Conservation (phyloP, 345 rosid species). For the Citrus trifoliata region DNA sequence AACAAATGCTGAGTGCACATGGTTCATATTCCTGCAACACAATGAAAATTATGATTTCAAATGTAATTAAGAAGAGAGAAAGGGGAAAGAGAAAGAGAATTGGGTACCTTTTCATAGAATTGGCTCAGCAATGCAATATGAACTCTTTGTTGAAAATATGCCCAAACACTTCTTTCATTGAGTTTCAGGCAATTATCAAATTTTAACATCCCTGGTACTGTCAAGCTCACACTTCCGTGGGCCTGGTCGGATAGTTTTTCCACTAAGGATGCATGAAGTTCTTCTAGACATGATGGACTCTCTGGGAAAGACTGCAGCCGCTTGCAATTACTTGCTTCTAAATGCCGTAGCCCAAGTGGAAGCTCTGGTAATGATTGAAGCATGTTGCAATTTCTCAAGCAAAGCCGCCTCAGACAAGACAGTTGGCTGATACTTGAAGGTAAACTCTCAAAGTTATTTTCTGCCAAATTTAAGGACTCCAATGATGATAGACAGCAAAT, state of each 20-base stretch:
- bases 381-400: background rate
- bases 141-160: background rate
- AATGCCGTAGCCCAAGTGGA: background rate
- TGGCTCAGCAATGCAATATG: background rate
- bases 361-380: constrained; percentile 9
- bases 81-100: background rate
- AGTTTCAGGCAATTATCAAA: background rate
- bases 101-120: background rate
- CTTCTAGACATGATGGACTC: background rate
- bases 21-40: background rate
- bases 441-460: background rate
- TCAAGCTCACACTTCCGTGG: no score
- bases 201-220: no score
- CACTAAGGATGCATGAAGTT: background rate
- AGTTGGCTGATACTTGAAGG: background rate
- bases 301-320: background rate
- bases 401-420: background rate
- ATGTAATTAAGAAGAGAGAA: background rate
- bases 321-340: background rate
- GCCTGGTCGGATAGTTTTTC: background rate
- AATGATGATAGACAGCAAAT: background rate
- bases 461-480: background rate
- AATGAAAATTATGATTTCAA: background rate
- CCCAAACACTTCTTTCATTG: background rate
- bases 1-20: background rate